These are phyloP conservation scores for Rhizomucor pusillus DNA, from an alignment of 371 early-diverging fungal genomes.

Conservation along the genomic window DNA sequence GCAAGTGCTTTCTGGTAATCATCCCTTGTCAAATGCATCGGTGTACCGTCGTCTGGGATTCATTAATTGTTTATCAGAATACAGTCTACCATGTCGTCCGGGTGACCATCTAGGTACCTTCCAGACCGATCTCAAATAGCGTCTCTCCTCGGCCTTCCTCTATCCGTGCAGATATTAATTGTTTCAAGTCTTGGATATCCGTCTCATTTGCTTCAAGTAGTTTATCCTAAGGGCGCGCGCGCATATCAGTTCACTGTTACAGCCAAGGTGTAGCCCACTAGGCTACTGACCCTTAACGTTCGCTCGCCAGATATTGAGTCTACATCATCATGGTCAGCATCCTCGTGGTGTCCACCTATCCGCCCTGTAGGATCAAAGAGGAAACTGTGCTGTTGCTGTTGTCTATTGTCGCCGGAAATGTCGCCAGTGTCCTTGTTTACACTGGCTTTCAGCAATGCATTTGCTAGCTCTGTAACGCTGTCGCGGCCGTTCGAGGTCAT, in stretches of 20 bases:
- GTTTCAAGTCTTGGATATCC: constrained; percentile 41
- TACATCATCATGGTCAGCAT: constrained; percentile 8
- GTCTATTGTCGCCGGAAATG: constrained; percentile 1
- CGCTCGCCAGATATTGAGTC: not conserved
- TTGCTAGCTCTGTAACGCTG: too few relatives aligned
- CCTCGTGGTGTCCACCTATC: constrained; percentile 2
- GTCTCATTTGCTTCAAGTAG: constrained; percentile 41
- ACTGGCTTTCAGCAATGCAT: too few relatives aligned
- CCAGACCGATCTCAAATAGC: constrained; percentile 73
- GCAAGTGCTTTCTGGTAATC: constrained; percentile 54
- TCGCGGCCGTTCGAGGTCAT: too few relatives aligned
- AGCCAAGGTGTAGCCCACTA: not conserved
- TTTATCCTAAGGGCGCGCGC: constrained; percentile 22
- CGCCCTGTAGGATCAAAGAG: constrained; percentile 9
- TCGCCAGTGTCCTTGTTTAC: too few relatives aligned
- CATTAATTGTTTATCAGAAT: not conserved
- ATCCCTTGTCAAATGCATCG: constrained; percentile 62
- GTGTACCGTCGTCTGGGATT: constrained; percentile 72
- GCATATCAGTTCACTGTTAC: not conserved
- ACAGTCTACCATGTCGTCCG: too few relatives aligned
- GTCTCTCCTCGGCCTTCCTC: constrained; percentile 73
- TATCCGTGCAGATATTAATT: constrained; percentile 50
- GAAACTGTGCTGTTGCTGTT: constrained; percentile 2
- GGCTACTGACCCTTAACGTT: not conserved
- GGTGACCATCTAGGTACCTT: too few relatives aligned